Evolutionary conservation across 2,329 filamentous ascomycete genomes (phyloP), one percentile per base, ranked within the genome.

Genomic region (Knufia petricola): DNA sequence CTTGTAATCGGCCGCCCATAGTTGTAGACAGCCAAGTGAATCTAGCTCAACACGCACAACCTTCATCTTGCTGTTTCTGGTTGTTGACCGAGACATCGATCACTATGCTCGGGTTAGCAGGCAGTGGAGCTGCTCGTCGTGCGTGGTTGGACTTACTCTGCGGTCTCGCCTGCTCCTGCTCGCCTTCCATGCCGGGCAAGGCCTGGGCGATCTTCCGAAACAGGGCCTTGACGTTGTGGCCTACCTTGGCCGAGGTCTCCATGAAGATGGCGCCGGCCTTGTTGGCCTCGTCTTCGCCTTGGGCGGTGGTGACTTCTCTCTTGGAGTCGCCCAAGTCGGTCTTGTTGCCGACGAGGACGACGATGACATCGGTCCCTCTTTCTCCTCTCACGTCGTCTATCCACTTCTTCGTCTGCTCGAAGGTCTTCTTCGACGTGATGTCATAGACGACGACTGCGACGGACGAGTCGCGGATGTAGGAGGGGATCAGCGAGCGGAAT

Each of bases 321-420:
- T 95, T 96, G 17, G 46, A 49, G 69, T 98, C 92, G 68, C 92
- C 94, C 67, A 98, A 70, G 76, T 98, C 92, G 38, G 92, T 98
- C 81, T 98, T 98, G 76, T 98, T 98, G 58, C 92, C 92, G 32
- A 98, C 94, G 40, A 98, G 73, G 40, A 98, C 92, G 61, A 98
- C 96, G 61, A 98, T 98, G 52, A 98, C 94, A 69, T 98, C 92
- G 73, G 94, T 95, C 45, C 92, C 92, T 63, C 92, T 81, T 74
- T 98, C 92, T 45, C 89, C 90, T 54, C 92, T 81, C 50, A 98
- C 92, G 64, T 98, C 92, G 65, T 98, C 92, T 58, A 98, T 94
- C 92, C 94, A 98, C 77, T 98, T 98, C 63, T 89, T 82, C 48
- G 92, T 98, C 70, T 98, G 95, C 66, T 95, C 85, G 74, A 98